phyloP scores from a whole-genome alignment of 1,284 basidiomycete species.

The Cryptococcus sp. region DNA sequence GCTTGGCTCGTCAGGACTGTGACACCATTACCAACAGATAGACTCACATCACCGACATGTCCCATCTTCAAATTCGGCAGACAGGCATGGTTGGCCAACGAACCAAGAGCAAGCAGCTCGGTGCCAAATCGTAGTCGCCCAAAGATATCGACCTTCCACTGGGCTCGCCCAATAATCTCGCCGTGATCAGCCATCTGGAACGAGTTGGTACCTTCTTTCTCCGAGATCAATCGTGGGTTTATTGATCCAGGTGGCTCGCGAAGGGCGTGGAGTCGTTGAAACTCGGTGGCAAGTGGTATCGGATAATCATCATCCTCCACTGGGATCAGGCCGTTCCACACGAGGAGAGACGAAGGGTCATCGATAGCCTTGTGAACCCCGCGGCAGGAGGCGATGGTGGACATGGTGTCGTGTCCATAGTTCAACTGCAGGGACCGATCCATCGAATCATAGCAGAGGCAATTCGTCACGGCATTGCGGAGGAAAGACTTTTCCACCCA shows the following conservation, averaged over 20 bases:
- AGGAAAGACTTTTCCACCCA: background rate
- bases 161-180: background rate
- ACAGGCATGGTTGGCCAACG: background rate
- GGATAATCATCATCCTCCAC: background rate
- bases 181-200: background rate
- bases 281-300: background rate
- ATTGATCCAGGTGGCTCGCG: no score
- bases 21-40: background rate
- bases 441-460: background rate
- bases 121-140: background rate
- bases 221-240: no score
- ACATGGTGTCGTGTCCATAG: background rate
- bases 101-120: background rate
- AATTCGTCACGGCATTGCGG: background rate
- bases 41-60: background rate
- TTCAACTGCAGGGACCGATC: background rate
- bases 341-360: background rate
- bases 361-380: background rate
- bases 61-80: background rate
- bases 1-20: background rate
- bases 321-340: background rate
- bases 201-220: background rate
- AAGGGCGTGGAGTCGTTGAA: background rate
- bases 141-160: background rate
- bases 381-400: background rate